phyloP scores from a whole-genome alignment of 139 green algal species.

The Chlamydomonas sphaeroides region DNA sequence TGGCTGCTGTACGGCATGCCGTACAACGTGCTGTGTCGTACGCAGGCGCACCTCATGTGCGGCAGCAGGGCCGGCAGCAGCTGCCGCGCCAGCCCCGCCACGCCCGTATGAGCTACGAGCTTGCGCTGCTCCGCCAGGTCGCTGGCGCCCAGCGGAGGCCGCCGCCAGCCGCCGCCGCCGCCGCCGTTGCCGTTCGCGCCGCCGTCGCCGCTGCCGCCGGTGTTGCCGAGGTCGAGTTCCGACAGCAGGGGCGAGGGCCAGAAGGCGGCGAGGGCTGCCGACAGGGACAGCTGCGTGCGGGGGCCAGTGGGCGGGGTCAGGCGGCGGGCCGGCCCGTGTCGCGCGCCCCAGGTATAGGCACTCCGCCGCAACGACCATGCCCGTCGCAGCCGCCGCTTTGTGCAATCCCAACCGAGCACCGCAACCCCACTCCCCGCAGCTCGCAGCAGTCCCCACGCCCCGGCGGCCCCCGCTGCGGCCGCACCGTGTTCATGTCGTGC shows the following conservation, averaged over 20 bases:
- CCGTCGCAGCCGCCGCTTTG: too few species aligned
- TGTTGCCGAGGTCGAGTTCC: too few species aligned
- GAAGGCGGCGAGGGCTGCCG: constrained; percentile 52
- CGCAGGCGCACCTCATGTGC: constrained; percentile 19
- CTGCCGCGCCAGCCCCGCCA: constrained; percentile 37
- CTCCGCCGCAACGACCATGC: too few species aligned
- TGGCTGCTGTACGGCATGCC: too few species aligned
- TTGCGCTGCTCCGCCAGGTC: too few species aligned
- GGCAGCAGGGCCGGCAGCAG: constrained; percentile 48
- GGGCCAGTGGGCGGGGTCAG: background rate
- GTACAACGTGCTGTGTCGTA: background rate
- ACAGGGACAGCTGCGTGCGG: constrained; percentile 35
- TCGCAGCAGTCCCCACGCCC: too few species aligned
- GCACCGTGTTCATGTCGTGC: constrained; percentile 40
- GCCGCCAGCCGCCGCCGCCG: background rate
- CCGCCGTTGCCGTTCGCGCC: background rate
- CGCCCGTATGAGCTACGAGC: constrained; percentile 65
- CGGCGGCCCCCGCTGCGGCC: background rate
- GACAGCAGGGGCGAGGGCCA: constrained; percentile 61
- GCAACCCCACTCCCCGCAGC: too few species aligned
- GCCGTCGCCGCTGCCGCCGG: background rate
- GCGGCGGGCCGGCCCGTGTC: too few species aligned
- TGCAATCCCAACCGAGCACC: too few species aligned
- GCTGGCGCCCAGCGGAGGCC: constrained; percentile 9
- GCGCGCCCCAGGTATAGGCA: too few species aligned